Evolutionary conservation across 371 early-diverging fungal genomes (phyloP).

Genomic region (Rhizopus delemar): DNA sequence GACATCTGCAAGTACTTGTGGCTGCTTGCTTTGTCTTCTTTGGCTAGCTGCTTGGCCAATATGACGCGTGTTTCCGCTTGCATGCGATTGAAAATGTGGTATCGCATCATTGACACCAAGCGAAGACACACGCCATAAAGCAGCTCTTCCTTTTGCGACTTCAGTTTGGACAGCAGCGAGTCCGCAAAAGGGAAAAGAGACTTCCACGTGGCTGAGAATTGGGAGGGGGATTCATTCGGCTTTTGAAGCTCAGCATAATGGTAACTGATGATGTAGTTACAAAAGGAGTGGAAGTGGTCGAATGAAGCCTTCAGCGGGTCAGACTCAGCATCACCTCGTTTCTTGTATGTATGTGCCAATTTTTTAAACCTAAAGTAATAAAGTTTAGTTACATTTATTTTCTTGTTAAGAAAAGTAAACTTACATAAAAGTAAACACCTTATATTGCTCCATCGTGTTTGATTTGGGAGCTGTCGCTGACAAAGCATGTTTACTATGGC

Average conservation of each 20-base stretch:
- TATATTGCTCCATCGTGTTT: conserved; percentile 33
- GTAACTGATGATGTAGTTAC: conserved; percentile 41
- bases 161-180: conserved; percentile 22
- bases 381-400: not conserved
- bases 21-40: not conserved
- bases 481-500: not conserved
- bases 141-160: conserved; percentile 10
- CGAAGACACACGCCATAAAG: conserved; percentile 31
- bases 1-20: conserved; percentile 7
- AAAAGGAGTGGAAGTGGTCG: conserved; percentile 39
- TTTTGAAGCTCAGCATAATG: conserved; percentile 29
- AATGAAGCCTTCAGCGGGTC: conserved; percentile 27
- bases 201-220: conserved; percentile 27
- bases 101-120: conserved; percentile 32
- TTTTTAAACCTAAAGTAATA: conserved; percentile 31
- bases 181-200: conserved; percentile 35
- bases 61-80: not conserved
- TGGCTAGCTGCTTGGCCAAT: not conserved
- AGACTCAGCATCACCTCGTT: conserved; percentile 31
- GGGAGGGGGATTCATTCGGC: conserved; percentile 3
- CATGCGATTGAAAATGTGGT: conserved; percentile 29
- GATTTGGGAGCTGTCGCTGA: conserved; percentile 34
- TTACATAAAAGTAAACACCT: conserved; percentile 32
- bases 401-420: not conserved
- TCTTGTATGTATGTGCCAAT: conserved; percentile 38